phyloP scores from a whole-genome alignment of 352 stramenopile genomes.

The Albugo candida region DNA sequence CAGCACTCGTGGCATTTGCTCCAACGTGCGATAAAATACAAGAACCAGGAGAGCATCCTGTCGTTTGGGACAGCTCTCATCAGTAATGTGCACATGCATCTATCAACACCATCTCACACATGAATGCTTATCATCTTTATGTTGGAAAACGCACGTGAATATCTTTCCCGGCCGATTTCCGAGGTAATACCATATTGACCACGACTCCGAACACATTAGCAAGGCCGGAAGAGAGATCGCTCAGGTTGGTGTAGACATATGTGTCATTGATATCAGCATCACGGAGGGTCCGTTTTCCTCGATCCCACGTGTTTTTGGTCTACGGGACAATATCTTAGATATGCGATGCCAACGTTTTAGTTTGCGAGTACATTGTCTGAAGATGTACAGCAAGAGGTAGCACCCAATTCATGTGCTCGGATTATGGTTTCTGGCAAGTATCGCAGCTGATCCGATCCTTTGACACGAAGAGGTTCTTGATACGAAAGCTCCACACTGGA shows the following conservation, averaged over 20 bases:
- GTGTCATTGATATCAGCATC: constrained; percentile 6
- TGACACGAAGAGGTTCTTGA: constrained; percentile 27
- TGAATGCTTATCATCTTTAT: neutral
- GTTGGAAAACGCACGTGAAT: constrained; percentile 25
- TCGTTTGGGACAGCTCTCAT: constrained; percentile 33
- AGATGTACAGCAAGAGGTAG: neutral
- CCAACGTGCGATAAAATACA: constrained; percentile 36
- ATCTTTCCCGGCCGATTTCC: constrained; percentile 32
- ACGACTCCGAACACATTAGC: constrained; percentile 50
- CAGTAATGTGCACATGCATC: constrained; percentile 51
- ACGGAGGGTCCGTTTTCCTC: constrained; percentile 29
- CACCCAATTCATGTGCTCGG: neutral
- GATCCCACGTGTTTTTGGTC: neutral
- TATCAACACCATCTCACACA: constrained; percentile 5
- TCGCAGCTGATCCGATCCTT: constrained; percentile 31
- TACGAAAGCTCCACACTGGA: constrained; percentile 26
- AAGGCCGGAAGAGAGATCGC: constrained; percentile 30
- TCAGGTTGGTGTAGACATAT: constrained; percentile 40
- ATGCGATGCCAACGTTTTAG: constrained; percentile 7
- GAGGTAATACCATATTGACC: constrained; percentile 52
- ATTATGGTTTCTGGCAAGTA: constrained; percentile 18
- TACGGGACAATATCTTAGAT: constrained; percentile 1
- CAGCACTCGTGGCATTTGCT: constrained; percentile 38
- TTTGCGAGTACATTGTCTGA: neutral
- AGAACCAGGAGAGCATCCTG: constrained; percentile 38